Evolutionary conservation across 495 filamentous ascomycete genomes (phyloP).

Genomic region (Penicillium manginii): DNA sequence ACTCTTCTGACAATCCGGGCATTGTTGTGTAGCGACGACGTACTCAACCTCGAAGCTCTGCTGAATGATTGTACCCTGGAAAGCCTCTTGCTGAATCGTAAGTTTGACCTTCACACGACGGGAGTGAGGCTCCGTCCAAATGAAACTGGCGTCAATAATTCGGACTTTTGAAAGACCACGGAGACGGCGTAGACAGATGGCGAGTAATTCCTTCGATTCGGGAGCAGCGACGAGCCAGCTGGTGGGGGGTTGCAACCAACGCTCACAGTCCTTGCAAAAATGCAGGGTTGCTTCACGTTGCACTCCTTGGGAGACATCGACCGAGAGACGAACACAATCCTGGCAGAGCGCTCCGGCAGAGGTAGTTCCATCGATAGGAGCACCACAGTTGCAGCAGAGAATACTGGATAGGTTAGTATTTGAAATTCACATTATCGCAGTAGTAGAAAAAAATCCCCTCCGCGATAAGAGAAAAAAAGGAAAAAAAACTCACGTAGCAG

Average conservation of each 20-base stretch:
- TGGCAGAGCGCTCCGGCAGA: constrained; percentile 87
- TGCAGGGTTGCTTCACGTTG: constrained; percentile 82
- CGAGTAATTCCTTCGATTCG: constrained; percentile 88
- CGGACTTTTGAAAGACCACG: constrained; percentile 81
- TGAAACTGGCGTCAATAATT: constrained; percentile 93
- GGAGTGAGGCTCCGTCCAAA: constrained; percentile 98
- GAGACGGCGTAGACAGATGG: constrained; percentile 83
- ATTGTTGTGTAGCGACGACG: constrained; percentile 85
- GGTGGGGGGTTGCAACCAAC: constrained; percentile 87
- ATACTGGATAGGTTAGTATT: constrained; percentile 58
- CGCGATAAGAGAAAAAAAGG: constrained; percentile 19
- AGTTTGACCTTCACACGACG: constrained; percentile 89
- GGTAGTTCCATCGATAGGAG: constrained; percentile 87
- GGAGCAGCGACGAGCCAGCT: constrained; percentile 81
- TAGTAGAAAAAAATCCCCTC: constrained; percentile 32
- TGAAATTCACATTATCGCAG: constrained; percentile 16
- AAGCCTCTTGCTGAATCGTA: constrained; percentile 82
- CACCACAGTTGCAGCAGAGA: constrained; percentile 93
- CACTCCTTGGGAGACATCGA: constrained; percentile 94
- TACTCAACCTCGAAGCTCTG: constrained; percentile 95
- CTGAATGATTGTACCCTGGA: constrained; percentile 77
- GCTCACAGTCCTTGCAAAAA: constrained; percentile 86
- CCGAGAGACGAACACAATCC: constrained; percentile 89
- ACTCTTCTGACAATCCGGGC: constrained; percentile 88
- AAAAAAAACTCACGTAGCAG: constrained; percentile 60